A percentile compares a stretch with the other conserved stretches of the same genome.
Evolutionary conservation across 192 early-diverging fungal genomes (phyloP).

Genomic region (Geranomyces variabilis): DNA sequence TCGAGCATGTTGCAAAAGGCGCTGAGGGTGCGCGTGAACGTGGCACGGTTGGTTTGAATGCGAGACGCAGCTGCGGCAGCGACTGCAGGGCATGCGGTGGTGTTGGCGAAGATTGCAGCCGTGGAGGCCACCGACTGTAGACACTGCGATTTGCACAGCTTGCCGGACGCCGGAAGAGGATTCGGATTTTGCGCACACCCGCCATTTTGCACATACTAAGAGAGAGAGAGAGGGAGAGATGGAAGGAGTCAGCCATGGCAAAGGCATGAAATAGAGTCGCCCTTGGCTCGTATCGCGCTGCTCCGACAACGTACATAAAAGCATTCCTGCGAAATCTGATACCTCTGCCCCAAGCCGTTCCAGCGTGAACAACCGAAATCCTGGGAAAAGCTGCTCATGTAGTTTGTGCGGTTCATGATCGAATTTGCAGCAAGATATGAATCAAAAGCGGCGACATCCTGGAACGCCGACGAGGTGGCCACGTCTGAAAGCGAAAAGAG

Average conservation of each 20-base stretch:
- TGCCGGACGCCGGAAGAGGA: not conserved
- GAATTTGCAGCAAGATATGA: slow-evolving; percentile 19
- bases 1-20: slow-evolving; percentile 30
- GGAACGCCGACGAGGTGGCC: slow-evolving; percentile 4
- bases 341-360: slow-evolving; percentile 40
- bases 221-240: too few species aligned
- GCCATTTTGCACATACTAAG: slow-evolving; percentile 5
- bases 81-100: slow-evolving; percentile 27
- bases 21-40: slow-evolving; percentile 8
- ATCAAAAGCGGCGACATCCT: slow-evolving; percentile 41
- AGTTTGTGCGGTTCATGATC: slow-evolving; percentile 1
- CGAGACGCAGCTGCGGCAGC: not conserved
- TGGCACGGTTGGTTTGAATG: not conserved
- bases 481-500: not conserved
- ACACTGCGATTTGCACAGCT: slow-evolving; percentile 41
- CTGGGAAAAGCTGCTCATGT: slow-evolving; percentile 23
- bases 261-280: too few species aligned
- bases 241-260: too few species aligned
- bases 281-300: too few species aligned
- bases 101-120: slow-evolving; percentile 30
- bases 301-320: not conserved
- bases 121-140: slow-evolving; percentile 28
- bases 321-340: slow-evolving; percentile 31
- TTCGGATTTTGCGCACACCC: slow-evolving; percentile 22
- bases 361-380: slow-evolving; percentile 40